phyloP scores from a whole-genome alignment of 2,329 filamentous ascomycete species.

The Trichoderma oligosporum region DNA sequence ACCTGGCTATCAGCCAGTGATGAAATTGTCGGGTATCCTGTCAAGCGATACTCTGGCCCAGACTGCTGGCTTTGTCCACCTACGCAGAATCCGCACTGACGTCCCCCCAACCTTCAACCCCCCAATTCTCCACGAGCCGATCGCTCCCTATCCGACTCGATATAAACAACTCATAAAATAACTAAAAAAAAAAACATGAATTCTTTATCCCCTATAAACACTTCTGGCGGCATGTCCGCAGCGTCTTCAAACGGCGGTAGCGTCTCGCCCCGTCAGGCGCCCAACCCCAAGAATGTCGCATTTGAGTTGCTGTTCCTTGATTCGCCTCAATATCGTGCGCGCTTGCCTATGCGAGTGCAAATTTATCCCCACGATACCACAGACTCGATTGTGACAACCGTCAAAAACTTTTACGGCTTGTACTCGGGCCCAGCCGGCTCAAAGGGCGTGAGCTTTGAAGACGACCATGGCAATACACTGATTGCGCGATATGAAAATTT shows the following conservation, averaged over 20 bases:
- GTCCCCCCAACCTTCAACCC: slow-evolving; percentile 23
- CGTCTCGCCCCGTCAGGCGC: slow-evolving; percentile 45
- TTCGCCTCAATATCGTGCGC: slow-evolving; percentile 64
- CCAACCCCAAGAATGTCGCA: slow-evolving; percentile 68
- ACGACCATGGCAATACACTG: slow-evolving; percentile 80
- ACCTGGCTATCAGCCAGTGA: slow-evolving; percentile 27
- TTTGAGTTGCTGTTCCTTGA: slow-evolving; percentile 72
- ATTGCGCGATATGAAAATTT: slow-evolving; percentile 98
- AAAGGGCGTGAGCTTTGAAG: slow-evolving; percentile 91
- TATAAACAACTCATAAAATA: slow-evolving; percentile 20
- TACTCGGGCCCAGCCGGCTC: slow-evolving; percentile 69
- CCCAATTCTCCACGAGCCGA: slow-evolving; percentile 24
- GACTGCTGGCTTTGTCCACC: slow-evolving; percentile 25
- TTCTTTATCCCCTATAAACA: slow-evolving; percentile 45
- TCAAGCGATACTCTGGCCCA: slow-evolving; percentile 28
- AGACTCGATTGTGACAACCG: slow-evolving; percentile 94
- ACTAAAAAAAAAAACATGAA: slow-evolving; percentile 39
- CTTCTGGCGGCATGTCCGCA: slow-evolving; percentile 31
- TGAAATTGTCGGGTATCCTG: slow-evolving; percentile 25
- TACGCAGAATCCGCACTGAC: slow-evolving; percentile 36
- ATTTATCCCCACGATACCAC: slow-evolving; percentile 96
- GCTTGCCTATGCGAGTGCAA: slow-evolving; percentile 79
- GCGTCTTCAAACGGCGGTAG: slow-evolving; percentile 42
- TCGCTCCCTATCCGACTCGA: slow-evolving; percentile 22
- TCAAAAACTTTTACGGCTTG: slow-evolving; percentile 98